Conservation (phyloP, 495 filamentous ascomycete species). For the Diplogelasinospora grovesii region DNA sequence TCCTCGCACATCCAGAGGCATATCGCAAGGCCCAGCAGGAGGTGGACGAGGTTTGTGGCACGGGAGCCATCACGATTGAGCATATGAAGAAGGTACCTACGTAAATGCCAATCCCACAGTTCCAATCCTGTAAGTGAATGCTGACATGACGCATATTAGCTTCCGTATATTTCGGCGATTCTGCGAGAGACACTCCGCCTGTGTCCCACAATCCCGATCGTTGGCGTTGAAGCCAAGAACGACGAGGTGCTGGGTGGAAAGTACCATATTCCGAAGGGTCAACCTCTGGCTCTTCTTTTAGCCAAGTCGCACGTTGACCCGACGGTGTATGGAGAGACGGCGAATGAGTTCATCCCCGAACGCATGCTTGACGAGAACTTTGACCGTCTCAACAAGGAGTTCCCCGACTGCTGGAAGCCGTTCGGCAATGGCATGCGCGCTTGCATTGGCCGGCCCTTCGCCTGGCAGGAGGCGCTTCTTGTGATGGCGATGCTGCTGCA, state of each 20-base stretch:
- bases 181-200: constrained; percentile 68
- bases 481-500: constrained; percentile 52
- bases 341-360: constrained; percentile 52
- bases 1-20: constrained; percentile 46
- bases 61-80: constrained; percentile 54
- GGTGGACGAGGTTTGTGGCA: constrained; percentile 57
- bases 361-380: constrained; percentile 59
- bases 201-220: constrained; percentile 54
- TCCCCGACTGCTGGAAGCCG: constrained; percentile 50
- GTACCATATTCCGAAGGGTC: constrained; percentile 54
- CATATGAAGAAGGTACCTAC: constrained; percentile 66
- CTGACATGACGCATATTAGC: too few relatives aligned
- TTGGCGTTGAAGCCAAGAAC: constrained; percentile 32
- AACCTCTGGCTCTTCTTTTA: constrained; percentile 47
- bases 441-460: constrained; percentile 53
- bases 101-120: constrained; percentile 19
- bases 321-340: constrained; percentile 46
- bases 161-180: constrained; percentile 44
- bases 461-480: constrained; percentile 55
- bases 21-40: constrained; percentile 51
- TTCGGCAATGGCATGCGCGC: constrained; percentile 50
- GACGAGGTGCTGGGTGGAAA: constrained; percentile 57
- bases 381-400: constrained; percentile 43
- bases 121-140: neutral
- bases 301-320: constrained; percentile 47